Conservation (phyloP, 108 stramenopile genomes). For the Pseudonitzschia pungens region DNA sequence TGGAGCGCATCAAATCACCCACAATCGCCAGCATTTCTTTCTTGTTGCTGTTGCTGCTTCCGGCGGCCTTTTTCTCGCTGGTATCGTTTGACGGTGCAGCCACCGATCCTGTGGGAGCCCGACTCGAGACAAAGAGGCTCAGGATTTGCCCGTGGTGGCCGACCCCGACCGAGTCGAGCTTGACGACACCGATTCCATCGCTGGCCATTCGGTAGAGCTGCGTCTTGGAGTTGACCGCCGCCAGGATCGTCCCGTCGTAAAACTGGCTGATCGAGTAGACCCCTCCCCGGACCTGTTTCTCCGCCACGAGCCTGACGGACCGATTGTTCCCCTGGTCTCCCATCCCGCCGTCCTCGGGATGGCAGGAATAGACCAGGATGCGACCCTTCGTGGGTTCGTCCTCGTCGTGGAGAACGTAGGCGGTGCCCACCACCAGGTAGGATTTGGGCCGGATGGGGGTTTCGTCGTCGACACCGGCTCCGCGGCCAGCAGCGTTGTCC, state of each 20-base stretch:
- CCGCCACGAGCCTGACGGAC: constrained; percentile 56
- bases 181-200: constrained; percentile 41
- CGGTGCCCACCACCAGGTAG: constrained; percentile 91
- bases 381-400: constrained; percentile 92
- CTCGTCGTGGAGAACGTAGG: constrained; percentile 87
- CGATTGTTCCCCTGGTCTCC: constrained; percentile 25
- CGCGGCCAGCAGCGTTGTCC: no score
- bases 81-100: constrained; percentile 7
- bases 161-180: constrained; percentile 52
- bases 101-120: constrained; percentile 37
- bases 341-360: constrained; percentile 29
- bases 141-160: constrained; percentile 96
- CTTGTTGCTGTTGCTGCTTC: constrained; percentile 8
- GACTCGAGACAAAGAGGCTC: constrained; percentile 83
- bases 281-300: constrained; percentile 68
- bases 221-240: constrained; percentile 82
- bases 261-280: constrained; percentile 82
- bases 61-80: constrained; percentile 3
- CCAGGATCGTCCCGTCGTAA: constrained; percentile 66
- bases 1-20: constrained; percentile 96
- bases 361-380: constrained; percentile 84
- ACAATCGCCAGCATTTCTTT: constrained; percentile 88
- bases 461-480: no score
- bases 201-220: constrained; percentile 50
- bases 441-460: constrained; percentile 40